Conservation (phyloP, 2,329 filamentous ascomycete species). For the Fusarium sp. region DNA sequence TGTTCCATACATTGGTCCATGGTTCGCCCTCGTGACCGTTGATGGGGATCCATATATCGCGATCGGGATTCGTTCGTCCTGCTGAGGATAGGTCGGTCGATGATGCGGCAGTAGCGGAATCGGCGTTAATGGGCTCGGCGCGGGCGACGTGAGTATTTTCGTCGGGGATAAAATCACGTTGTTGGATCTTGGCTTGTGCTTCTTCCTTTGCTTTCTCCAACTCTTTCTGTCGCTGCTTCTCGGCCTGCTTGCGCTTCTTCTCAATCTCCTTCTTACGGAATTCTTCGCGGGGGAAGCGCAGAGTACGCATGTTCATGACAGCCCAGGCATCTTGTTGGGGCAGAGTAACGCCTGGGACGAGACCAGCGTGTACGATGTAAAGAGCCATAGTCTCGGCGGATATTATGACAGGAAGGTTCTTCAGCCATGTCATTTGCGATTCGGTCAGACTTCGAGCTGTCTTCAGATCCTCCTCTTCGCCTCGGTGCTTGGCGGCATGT, state of each 20-base stretch:
- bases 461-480: conserved; percentile 61
- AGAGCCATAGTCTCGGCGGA: conserved; percentile 74
- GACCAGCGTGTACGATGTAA: conserved; percentile 84
- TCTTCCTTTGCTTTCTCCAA: conserved; percentile 36
- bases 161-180: conserved; percentile 14
- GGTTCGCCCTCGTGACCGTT: conserved; percentile 67
- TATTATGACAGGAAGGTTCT: conserved; percentile 81
- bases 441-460: conserved; percentile 66
- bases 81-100: conserved; percentile 1
- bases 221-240: conserved; percentile 38
- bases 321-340: conserved; percentile 80
- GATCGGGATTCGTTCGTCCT: conserved; percentile 46
- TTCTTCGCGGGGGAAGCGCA: conserved; percentile 67
- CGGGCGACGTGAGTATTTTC: conserved; percentile 15
- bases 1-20: conserved; percentile 77
- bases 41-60: conserved; percentile 54
- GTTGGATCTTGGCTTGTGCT: conserved; percentile 13
- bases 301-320: conserved; percentile 92
- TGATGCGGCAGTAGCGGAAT: neutral
- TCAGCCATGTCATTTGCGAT: conserved; percentile 77
- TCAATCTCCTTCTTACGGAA: conserved; percentile 55
- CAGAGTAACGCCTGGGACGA: conserved; percentile 81
- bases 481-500: conserved; percentile 50
- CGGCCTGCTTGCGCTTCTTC: conserved; percentile 43
- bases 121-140: conserved; percentile 13